Evolutionary conservation across 73 alveolate species (phyloP).

Genomic region (Paramecium tetraurelia): DNA sequence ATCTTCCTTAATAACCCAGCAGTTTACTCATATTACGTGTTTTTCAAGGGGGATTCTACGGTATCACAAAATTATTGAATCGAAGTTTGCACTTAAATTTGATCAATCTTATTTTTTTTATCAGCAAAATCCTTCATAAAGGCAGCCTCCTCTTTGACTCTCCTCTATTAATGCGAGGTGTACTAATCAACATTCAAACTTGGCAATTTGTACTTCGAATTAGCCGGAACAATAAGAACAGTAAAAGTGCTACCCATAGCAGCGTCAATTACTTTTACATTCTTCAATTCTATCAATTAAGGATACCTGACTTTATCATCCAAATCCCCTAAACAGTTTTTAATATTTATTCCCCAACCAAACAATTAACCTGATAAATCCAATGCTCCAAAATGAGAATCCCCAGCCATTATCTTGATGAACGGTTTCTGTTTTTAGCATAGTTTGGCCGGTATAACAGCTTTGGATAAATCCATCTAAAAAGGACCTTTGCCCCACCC

Average conservation of each 20-base stretch:
- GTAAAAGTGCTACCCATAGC: slow-evolving; percentile 19
- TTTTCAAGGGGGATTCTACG: neutral
- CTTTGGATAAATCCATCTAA: neutral
- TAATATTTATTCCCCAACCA: slow-evolving; percentile 28
- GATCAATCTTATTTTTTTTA: neutral
- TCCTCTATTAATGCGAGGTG: neutral
- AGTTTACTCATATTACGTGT: neutral
- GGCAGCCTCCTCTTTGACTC: neutral
- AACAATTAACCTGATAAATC: neutral
- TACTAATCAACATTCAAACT: neutral
- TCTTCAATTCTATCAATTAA: neutral
- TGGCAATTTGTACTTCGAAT: neutral
- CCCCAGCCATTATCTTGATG: slow-evolving; percentile 31
- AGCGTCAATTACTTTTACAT: neutral
- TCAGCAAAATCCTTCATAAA: neutral
- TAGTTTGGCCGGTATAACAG: neutral
- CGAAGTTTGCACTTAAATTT: neutral
- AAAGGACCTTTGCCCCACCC: slow-evolving; percentile 50
- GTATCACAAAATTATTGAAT: neutral
- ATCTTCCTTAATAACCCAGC: neutral
- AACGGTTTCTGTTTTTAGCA: neutral
- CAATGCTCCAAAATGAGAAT: slow-evolving; percentile 31
- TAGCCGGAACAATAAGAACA: slow-evolving; percentile 25
- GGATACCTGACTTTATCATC: neutral
- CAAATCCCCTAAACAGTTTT: slow-evolving; percentile 1